phyloP scores from a whole-genome alignment of 2,329 filamentous ascomycete genomes.

The Curvularia lunata region DNA sequence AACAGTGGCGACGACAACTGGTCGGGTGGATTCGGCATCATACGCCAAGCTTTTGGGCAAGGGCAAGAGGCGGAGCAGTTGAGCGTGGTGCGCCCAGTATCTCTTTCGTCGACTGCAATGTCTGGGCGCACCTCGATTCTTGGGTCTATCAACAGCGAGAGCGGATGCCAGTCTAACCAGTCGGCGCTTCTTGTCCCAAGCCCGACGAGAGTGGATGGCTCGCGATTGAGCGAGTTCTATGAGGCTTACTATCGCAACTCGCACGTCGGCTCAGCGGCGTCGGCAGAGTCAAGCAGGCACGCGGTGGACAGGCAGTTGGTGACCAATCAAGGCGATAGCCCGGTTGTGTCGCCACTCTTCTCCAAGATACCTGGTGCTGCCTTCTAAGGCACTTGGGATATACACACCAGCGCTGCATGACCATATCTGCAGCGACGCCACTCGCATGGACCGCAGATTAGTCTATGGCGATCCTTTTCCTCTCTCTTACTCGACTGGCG shows the following conservation, averaged over 20 bases:
- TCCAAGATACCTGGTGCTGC: slow-evolving; percentile 29
- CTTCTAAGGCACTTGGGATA: slow-evolving; percentile 13
- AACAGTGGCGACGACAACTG: slow-evolving; percentile 18
- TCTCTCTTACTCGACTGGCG: not conserved
- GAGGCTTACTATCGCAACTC: slow-evolving; percentile 49
- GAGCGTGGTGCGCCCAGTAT: slow-evolving; percentile 19
- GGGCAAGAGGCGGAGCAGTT: slow-evolving; percentile 3
- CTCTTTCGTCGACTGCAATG: slow-evolving; percentile 24
- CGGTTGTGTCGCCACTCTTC: slow-evolving; percentile 33
- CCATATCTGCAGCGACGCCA: not conserved
- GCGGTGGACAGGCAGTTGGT: slow-evolving; percentile 32
- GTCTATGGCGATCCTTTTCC: not conserved
- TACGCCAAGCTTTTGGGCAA: slow-evolving; percentile 26
- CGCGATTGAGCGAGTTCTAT: slow-evolving; percentile 49
- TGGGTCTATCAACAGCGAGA: slow-evolving; percentile 20
- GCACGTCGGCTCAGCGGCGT: slow-evolving; percentile 18
- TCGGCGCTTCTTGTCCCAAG: slow-evolving; percentile 25
- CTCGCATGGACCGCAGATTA: not conserved
- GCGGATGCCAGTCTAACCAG: slow-evolving; percentile 22
- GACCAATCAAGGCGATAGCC: slow-evolving; percentile 40
- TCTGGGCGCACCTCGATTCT: slow-evolving; percentile 31
- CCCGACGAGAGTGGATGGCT: slow-evolving; percentile 24
- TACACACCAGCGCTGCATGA: not conserved
- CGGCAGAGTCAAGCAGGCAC: slow-evolving; percentile 19
- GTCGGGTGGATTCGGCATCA: slow-evolving; percentile 24